Evolutionary conservation across 148 eudicot species (phyloP).

Genomic region (Vaccinium corymbosum): DNA sequence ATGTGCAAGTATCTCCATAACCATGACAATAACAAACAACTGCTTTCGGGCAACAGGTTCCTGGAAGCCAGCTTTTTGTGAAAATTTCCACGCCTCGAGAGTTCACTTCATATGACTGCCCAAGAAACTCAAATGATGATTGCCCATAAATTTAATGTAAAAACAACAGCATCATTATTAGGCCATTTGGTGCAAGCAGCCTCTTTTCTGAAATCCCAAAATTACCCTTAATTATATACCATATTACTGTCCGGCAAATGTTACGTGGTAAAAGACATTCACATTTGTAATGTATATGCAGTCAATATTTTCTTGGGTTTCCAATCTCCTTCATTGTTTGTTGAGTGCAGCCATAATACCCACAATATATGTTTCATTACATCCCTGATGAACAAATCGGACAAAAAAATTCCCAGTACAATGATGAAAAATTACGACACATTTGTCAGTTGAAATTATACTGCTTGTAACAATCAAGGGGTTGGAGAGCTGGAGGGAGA

Average conservation of each 20-base stretch:
- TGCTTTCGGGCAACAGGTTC: slow-evolving; percentile 60
- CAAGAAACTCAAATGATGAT: slow-evolving; percentile 22
- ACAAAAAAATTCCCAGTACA: neutral
- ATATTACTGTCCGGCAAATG: neutral
- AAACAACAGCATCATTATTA: neutral
- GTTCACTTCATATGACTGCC: slow-evolving; percentile 71
- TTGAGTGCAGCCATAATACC: neutral
- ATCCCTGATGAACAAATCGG: neutral
- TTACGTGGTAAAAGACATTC: neutral
- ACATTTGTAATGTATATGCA: neutral
- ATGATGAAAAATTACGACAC: neutral
- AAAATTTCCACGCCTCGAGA: slow-evolving; percentile 76
- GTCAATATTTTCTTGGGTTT: neutral
- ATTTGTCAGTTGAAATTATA: neutral
- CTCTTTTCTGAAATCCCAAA: neutral
- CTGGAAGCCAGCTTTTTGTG: slow-evolving; percentile 85
- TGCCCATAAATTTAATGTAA: neutral
- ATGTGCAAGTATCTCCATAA: slow-evolving; percentile 96
- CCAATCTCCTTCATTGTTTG: neutral
- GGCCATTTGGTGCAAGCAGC: neutral
- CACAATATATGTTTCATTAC: neutral
- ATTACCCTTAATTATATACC: neutral
- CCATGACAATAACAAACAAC: slow-evolving; percentile 82
- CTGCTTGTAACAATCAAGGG: neutral
- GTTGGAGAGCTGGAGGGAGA: neutral